Evolutionary conservation across 257 asterid species (phyloP), one percentile per base, ranked within the genome.

Genomic region (Euphrasia confusa): DNA sequence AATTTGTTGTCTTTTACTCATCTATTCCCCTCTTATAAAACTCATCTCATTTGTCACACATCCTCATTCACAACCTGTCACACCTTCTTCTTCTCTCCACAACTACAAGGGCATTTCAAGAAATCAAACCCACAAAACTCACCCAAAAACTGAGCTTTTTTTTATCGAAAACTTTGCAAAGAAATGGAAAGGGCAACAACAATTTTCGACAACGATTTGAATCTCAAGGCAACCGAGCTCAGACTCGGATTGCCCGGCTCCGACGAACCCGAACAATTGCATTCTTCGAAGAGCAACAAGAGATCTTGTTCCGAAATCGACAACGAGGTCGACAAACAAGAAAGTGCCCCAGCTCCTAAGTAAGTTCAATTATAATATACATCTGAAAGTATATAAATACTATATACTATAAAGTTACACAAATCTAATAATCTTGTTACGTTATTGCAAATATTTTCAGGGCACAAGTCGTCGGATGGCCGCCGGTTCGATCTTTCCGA

Each of bases 401-500:
- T 21, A 21, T 21, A 21, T 21, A 21, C 24, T 35, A 21, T 2
- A 32, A 63, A 2, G 21, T 14, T 17, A 2, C 17, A 5, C 30
- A 42, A 42, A 6, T 14, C 33, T 52, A 18, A 61, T 68, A n/a
- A 57, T 30, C 2, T 3, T 57, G 54, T 61, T 47, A 5, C 52
- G 54, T 61, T 47, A 5, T 39, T 30, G 3, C 2, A 24, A 13
- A 4, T 7, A 18, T 3, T 45, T 30, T 28, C 77, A 83, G 89
- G 76, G 75, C 79, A 56, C 90, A 69, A 80, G 89, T 78, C 3
- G 85, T 86, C 7, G 97, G 97, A 0, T 89, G 99, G 99, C 99
- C 99, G n/a, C 99, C 99, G 61, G 97, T 92, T 45, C 21, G 93
- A 52, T 80, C 87, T 1, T 86, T 77, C 89, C 71, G 95, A 74